Conservation (phyloP, 768 basidiomycete genomes). For the Royoungia palumana region DNA sequence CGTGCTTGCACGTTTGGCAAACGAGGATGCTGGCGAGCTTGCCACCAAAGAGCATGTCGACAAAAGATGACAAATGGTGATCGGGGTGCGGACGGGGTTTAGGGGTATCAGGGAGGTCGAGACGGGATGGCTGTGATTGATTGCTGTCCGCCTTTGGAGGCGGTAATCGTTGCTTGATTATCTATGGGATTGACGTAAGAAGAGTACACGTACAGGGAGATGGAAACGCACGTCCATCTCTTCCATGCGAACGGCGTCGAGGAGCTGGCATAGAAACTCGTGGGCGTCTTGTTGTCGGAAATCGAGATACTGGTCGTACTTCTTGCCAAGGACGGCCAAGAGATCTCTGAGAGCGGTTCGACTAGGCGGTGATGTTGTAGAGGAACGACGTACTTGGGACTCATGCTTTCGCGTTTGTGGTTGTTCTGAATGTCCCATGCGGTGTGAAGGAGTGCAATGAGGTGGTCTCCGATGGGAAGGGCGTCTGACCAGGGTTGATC, state of each 20-base stretch:
- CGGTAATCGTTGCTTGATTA: slow-evolving; percentile 69
- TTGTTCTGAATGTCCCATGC: slow-evolving; percentile 63
- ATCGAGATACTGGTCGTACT: slow-evolving; percentile 93
- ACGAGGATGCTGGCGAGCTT: slow-evolving; percentile 87
- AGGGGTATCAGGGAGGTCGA: background rate
- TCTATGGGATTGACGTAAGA: slow-evolving; percentile 38
- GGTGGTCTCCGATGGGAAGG: slow-evolving; percentile 71
- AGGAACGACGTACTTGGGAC: slow-evolving; percentile 55
- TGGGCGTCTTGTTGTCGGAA: slow-evolving; percentile 97
- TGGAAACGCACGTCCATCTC: slow-evolving; percentile 70
- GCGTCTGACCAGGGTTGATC: slow-evolving; percentile 53
- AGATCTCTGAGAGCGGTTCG: slow-evolving; percentile 44
- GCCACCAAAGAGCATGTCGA: slow-evolving; percentile 90
- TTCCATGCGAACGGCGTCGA: slow-evolving; percentile 94
- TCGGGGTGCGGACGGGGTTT: slow-evolving; percentile 25
- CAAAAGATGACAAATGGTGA: slow-evolving; percentile 64
- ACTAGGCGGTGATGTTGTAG: background rate
- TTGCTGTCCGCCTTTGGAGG: slow-evolving; percentile 38
- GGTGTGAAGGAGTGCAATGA: slow-evolving; percentile 54
- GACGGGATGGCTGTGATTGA: slow-evolving; percentile 9
- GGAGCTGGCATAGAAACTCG: slow-evolving; percentile 83
- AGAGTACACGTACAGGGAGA: background rate
- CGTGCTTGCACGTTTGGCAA: slow-evolving; percentile 90
- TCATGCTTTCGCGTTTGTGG: slow-evolving; percentile 50
- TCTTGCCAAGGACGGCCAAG: slow-evolving; percentile 65